Base-by-base conservation (phyloP, 306 rosid species). In the Vicia villosa region DNA sequence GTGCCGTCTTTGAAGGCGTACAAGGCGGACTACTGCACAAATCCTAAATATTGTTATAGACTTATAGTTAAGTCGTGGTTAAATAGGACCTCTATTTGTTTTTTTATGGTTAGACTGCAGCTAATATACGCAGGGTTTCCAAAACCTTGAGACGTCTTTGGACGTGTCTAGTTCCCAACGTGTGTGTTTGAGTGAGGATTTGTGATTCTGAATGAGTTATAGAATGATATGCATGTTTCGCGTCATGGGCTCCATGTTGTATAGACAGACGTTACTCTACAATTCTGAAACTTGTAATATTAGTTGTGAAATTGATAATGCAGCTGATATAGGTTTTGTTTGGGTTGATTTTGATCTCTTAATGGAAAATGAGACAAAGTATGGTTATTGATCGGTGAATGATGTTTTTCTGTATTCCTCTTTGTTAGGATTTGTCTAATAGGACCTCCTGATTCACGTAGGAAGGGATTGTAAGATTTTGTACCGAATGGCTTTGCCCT, bases 221-320 rank as follows among this genome's bases (percentile, higher is more conserved):
- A 47, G 66, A 55, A 56, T 34, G 73, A 45, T 56, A 38, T 14
- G n/a, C 30, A 12, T 46, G 72, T 74, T 56, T 63, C 10, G 17
- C 38, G 38, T 13, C 49, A 51, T 61, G 17, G 9, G 52, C 41
- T 51, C 40, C 62, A 49, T 12, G 13, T 46, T 69, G 55, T 17
- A 5, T 22, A 10, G 72, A 75, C 16, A 10, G 73, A 76, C 46
- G 15, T 52, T 66, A 42, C 54, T 69, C 21, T 67, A 20, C 22
- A 46, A 37, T 54, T 24, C 28, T 14, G 24, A 54, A 71, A 71
- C 58, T 51, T 49, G 51, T 58, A 14, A 17, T 66, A 43, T 37
- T 20, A 63, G 51, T 19, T 0, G 15, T 26, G 70, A 43, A 42
- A 46, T 19, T 62, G 68, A 63, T 57, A 74, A 79, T 74, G 69